A percentile compares a stretch with the other conserved stretches of the same genome.
Evolutionary conservation across 257 asterid genomes (phyloP).

Genomic region (Phtheirospermum japonicum): DNA sequence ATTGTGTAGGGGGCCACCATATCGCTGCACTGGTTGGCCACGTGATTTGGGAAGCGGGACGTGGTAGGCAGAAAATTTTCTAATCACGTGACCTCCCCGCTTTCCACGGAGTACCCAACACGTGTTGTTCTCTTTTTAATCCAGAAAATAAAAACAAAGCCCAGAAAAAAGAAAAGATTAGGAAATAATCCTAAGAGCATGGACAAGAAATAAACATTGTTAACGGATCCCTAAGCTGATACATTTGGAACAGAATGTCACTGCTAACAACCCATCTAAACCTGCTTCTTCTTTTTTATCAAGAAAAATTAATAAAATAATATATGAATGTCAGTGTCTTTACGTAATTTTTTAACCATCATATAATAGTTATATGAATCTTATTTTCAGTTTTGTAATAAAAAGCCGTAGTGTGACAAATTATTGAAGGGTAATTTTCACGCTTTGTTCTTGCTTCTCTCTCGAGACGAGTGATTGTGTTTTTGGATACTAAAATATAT

Average conservation of each 20-base stretch:
- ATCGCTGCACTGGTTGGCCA: conserved; percentile 73
- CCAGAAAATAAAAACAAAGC: background rate
- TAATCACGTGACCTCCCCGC: conserved; percentile 76
- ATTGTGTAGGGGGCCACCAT: conserved; percentile 37
- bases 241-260: conserved; percentile 61
- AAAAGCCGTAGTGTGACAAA: conserved; percentile 19
- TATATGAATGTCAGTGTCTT: no score
- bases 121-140: conserved; percentile 30
- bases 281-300: background rate
- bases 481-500: no score
- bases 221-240: conserved; percentile 91
- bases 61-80: conserved; percentile 53
- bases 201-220: conserved; percentile 42
- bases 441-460: background rate
- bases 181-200: conserved; percentile 34
- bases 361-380: background rate
- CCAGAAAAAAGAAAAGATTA: background rate
- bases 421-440: conserved; percentile 24
- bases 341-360: background rate
- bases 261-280: conserved; percentile 23
- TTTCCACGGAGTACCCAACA: conserved; percentile 42
- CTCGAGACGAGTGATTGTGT: background rate
- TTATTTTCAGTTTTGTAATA: background rate
- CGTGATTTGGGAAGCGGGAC: conserved; percentile 79
- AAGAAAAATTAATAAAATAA: no score